Conservation (phyloP, 177 flowering plant species). For the Tripterygium wilfordii region DNA sequence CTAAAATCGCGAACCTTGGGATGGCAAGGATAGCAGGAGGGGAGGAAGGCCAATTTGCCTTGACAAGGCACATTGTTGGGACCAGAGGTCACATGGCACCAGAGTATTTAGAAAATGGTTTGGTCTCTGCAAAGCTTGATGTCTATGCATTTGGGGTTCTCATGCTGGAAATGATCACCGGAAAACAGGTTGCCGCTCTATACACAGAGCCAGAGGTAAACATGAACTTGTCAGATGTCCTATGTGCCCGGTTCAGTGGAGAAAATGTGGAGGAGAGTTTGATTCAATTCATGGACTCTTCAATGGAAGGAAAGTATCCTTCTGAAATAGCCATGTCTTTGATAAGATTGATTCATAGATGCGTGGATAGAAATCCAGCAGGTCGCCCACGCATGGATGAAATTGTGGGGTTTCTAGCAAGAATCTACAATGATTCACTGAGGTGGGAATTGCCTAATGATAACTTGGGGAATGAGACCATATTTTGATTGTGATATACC, state of each 20-base stretch:
- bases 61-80: slow-evolving; percentile 64
- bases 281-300: slow-evolving; percentile 48
- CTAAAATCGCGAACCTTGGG: slow-evolving; percentile 61
- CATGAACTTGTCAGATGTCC: slow-evolving; percentile 22
- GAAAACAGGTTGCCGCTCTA: slow-evolving; percentile 40
- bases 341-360: slow-evolving; percentile 39
- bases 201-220: slow-evolving; percentile 22
- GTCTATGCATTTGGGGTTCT: slow-evolving; percentile 79
- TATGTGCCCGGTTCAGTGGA: slow-evolving; percentile 17
- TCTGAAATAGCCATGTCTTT: slow-evolving; percentile 37
- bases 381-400: slow-evolving; percentile 63
- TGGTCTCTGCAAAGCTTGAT: slow-evolving; percentile 72
- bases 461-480: slow-evolving; percentile 1
- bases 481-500: slow-evolving; percentile 3
- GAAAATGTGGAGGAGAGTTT: slow-evolving; percentile 34
- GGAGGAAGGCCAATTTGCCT: slow-evolving; percentile 22
- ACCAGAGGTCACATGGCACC: slow-evolving; percentile 81
- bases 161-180: slow-evolving; percentile 61
- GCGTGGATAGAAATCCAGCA: slow-evolving; percentile 54
- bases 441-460: slow-evolving; percentile 33
- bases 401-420: slow-evolving; percentile 40
- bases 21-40: slow-evolving; percentile 48
- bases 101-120: slow-evolving; percentile 72
- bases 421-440: slow-evolving; percentile 33
- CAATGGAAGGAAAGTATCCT: slow-evolving; percentile 48